Evolutionary conservation across 768 basidiomycete species (phyloP).

Genomic region (Termitomyces sp.): DNA sequence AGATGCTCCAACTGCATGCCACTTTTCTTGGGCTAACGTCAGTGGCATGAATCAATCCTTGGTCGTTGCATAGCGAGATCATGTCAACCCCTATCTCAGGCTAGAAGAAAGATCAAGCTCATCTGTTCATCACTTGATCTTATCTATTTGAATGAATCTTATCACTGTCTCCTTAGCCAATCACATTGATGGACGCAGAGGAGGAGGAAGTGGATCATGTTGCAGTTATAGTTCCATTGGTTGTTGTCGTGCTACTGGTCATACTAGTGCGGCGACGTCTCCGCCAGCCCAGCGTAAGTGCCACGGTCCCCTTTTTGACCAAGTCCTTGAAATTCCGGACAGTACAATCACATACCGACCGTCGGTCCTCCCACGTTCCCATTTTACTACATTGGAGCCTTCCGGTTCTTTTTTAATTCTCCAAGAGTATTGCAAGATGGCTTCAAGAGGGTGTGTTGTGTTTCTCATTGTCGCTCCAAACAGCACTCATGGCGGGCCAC

Average conservation of each 20-base stretch:
- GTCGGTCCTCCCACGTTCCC: conserved; percentile 13
- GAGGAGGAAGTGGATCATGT: conserved; percentile 7
- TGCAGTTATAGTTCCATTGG: background rate
- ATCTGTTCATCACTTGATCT: conserved; percentile 3
- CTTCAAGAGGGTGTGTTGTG: conserved; percentile 2
- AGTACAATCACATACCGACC: conserved; percentile 23
- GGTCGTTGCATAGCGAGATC: background rate
- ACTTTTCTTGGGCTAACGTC: background rate
- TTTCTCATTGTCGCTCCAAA: background rate
- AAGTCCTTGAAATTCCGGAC: background rate
- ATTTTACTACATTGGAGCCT: conserved; percentile 18
- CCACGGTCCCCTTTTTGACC: background rate
- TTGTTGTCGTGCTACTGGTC: background rate
- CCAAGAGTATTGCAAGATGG: conserved; percentile 3
- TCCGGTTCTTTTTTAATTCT: conserved; percentile 12
- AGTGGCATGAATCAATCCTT: background rate
- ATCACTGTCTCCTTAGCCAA: background rate
- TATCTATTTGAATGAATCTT: conserved; percentile 1
- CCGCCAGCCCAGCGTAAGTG: conserved; percentile 5
- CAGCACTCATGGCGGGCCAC: background rate
- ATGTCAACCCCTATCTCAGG: conserved; percentile 1
- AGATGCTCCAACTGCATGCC: background rate
- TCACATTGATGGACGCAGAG: background rate
- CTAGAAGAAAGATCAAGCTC: background rate
- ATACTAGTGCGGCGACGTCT: background rate